Percentiles rank a stretch among this genome's conserved stretches.
phyloP scores from a whole-genome alignment of 2,329 filamentous ascomycete genomes.

The Calonectria pteridis region DNA sequence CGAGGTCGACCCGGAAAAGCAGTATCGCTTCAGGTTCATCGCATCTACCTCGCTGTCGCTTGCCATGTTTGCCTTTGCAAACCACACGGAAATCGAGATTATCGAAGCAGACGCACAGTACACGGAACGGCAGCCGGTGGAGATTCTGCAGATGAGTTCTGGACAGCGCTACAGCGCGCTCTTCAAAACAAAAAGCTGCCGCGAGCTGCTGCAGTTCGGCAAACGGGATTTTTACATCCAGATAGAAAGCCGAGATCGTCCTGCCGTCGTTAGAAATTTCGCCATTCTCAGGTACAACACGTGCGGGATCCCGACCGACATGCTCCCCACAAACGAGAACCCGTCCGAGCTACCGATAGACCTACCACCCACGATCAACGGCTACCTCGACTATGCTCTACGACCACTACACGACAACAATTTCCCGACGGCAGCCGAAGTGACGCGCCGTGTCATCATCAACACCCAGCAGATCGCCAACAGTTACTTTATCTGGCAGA shows the following conservation, averaged over 20 bases:
- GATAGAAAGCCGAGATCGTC: not conserved
- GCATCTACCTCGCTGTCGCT: not conserved
- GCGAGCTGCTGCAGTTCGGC: not conserved
- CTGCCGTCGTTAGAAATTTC: not conserved
- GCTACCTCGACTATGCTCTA: not conserved
- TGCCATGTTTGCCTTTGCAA: not conserved
- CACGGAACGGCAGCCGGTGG: not conserved
- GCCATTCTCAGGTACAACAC: slow-evolving; percentile 1
- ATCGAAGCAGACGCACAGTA: not conserved
- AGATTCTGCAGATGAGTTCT: not conserved
- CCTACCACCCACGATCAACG: not conserved
- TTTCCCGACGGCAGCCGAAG: not conserved
- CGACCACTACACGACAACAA: not conserved
- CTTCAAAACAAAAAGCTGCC: not conserved
- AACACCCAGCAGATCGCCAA: not conserved
- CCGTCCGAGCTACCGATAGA: not conserved
- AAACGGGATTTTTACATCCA: not conserved
- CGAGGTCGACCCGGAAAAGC: not conserved
- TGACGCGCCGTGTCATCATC: not conserved
- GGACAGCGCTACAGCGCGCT: not conserved
- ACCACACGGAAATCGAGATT: not conserved
- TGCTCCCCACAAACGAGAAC: not conserved
- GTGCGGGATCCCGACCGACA: not conserved
- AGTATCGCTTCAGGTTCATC: not conserved
- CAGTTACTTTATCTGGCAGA: not conserved